Evolutionary conservation across 2,329 filamentous ascomycete genomes (phyloP), one percentile per base, ranked within the genome.

Genomic region (Capronia epimyces): DNA sequence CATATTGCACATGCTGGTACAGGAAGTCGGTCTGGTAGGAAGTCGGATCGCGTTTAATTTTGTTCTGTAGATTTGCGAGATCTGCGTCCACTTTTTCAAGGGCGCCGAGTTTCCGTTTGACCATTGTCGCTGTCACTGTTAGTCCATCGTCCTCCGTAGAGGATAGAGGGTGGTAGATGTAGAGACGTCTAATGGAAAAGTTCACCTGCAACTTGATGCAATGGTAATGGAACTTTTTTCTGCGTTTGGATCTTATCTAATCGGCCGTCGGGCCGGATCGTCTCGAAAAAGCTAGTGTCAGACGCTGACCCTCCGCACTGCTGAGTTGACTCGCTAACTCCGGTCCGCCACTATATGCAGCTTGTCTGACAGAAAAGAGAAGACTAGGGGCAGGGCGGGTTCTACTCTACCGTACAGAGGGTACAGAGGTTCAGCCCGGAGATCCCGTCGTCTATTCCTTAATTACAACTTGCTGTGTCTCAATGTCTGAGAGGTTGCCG

Each of bases 11-110:
- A 77, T 88, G 94, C 69, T 96, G 88, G 64, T 85, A 84, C 59
- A 83, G 72, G 64, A 95, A 95, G 65, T 96, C 91, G 60, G 94
- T 87, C 55, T 84, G 80, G 70, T 97, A 97, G 2, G 89, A 94
- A 64, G 83, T 81, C 40, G 90, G 89, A 71, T 96, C 90, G 68
- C 84, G 80, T 59, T 86, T 81, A 65, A 95, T 89, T 73, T 95
- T 95, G 75, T 95, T 88, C 67, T 95, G 89, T 45, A 96, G 75
- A 70, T 86, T 93, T 58, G 89, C 83, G 79, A 94, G 75, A 70
- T 95, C 89, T 27, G 89, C 90, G 66, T 96, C 90, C 62, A 95
- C 83, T 78, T 96, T 96, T 73, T 96, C 90, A 69, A 96, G 82
- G 55, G 90, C 90, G 49, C 87, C 88, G 52, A 95, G 80, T 74